Evolutionary conservation across 73 alveolate genomes (phyloP).

Genomic region (Stentor roeselii): DNA sequence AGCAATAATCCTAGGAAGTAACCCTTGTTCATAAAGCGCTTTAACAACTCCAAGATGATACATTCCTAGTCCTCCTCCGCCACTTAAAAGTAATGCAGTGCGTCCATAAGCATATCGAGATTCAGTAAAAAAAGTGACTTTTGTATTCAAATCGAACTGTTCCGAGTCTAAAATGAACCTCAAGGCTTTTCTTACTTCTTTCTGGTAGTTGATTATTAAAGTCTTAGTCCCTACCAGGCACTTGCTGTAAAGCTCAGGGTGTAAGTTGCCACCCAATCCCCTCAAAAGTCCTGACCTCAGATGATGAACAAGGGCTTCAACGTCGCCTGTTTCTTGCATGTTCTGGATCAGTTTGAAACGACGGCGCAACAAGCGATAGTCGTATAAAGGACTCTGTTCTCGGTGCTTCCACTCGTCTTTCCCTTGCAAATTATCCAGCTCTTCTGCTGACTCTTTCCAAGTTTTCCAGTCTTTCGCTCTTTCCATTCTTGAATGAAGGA

Average conservation of each 20-base stretch:
- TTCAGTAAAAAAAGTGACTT: constrained; percentile 61
- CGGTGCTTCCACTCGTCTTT: constrained; percentile 53
- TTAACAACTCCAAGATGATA: constrained; percentile 67
- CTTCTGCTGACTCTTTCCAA: constrained; percentile 36
- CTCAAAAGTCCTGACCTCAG: constrained; percentile 48
- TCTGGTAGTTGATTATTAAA: constrained; percentile 51
- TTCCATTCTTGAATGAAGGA: neutral
- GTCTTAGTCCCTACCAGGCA: constrained; percentile 60
- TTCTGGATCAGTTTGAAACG: constrained; percentile 29
- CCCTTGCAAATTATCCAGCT: constrained; percentile 51
- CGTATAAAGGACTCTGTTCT: constrained; percentile 39
- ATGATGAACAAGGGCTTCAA: constrained; percentile 42
- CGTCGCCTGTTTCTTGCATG: constrained; percentile 33
- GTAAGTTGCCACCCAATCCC: constrained; percentile 49
- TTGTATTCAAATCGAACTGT: constrained; percentile 26
- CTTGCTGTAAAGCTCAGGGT: constrained; percentile 43
- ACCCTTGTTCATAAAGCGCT: constrained; percentile 51
- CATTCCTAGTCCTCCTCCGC: constrained; percentile 69
- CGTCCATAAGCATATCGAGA: constrained; percentile 67
- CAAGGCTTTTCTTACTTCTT: constrained; percentile 58
- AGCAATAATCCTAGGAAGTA: constrained; percentile 61
- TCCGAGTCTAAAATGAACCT: constrained; percentile 36
- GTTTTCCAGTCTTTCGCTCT: constrained; percentile 38
- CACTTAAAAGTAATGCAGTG: constrained; percentile 64
- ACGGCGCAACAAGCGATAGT: constrained; percentile 33